A percentile compares a stretch with the other conserved stretches of the same genome.
phyloP scores from a whole-genome alignment of 2,329 filamentous ascomycete species.

The Penicillium sp. region DNA sequence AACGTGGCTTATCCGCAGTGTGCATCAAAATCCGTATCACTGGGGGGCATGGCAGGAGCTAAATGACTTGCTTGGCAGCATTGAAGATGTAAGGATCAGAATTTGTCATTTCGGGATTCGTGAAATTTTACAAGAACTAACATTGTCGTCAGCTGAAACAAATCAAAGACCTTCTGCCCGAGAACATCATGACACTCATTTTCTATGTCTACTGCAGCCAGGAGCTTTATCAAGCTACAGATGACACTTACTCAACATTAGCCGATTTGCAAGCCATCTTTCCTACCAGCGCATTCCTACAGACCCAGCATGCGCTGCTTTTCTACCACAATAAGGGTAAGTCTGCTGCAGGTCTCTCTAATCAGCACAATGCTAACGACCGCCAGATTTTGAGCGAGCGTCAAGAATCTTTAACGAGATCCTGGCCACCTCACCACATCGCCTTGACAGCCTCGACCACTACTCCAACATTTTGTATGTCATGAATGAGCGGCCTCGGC shows the following conservation, averaged over 20 bases:
- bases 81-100: constrained; percentile 71
- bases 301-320: constrained; percentile 84
- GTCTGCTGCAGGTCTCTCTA: background rate
- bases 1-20: constrained; percentile 82
- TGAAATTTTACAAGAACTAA: constrained; percentile 17
- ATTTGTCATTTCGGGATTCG: too few species aligned
- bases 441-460: constrained; percentile 88
- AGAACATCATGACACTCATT: constrained; percentile 90
- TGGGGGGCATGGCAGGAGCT: constrained; percentile 98
- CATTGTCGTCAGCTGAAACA: constrained; percentile 62
- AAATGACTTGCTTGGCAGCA: constrained; percentile 72
- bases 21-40: constrained; percentile 89
- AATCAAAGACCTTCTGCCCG: constrained; percentile 72
- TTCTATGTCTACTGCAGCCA: constrained; percentile 91
- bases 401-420: constrained; percentile 68
- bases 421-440: constrained; percentile 63
- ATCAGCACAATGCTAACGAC: constrained; percentile 10
- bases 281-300: constrained; percentile 82
- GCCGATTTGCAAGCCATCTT: constrained; percentile 82
- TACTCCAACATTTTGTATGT: constrained; percentile 99
- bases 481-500: constrained; percentile 79
- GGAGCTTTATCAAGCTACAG: constrained; percentile 84
- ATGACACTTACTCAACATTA: constrained; percentile 71
- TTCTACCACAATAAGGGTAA: constrained; percentile 80
- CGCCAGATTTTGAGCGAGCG: constrained; percentile 62